Conservation (phyloP, 116 monocot species). For the Posidonia oceanica region DNA sequence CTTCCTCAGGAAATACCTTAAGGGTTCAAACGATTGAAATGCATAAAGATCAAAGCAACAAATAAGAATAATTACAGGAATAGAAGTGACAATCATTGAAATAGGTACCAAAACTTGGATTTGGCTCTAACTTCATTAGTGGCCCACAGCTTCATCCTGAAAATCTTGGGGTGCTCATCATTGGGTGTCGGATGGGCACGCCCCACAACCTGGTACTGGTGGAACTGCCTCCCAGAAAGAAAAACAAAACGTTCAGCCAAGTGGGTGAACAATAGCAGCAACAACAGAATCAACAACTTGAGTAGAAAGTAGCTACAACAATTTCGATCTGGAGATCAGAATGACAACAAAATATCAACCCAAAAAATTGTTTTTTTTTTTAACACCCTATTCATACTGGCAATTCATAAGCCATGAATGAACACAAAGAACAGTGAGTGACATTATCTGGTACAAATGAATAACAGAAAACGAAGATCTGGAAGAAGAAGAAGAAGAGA, state of each 20-base stretch:
- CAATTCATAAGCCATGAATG: too few relatives aligned
- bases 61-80: neutral
- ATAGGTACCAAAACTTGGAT: constrained; percentile 21
- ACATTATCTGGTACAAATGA: too few relatives aligned
- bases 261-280: too few relatives aligned
- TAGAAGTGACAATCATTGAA: neutral
- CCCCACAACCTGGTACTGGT: constrained; percentile 95
- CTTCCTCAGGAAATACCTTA: constrained; percentile 50
- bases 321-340: too few relatives aligned
- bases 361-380: too few relatives aligned
- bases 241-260: too few relatives aligned
- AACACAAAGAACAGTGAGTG: neutral
- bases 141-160: constrained; percentile 26
- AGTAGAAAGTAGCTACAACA: too few relatives aligned
- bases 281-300: too few relatives aligned
- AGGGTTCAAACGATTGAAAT: neutral
- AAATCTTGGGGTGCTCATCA: constrained; percentile 20
- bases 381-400: too few relatives aligned
- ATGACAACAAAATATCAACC: too few relatives aligned
- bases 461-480: neutral
- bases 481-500: neutral
- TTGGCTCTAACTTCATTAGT: constrained; percentile 25
- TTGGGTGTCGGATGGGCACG: constrained; percentile 23
- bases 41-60: neutral
- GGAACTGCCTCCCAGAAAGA: constrained; percentile 40